These are phyloP conservation scores for Fusarium pilosicola DNA, from an alignment of 2,329 filamentous ascomycete species.

Conservation along the genomic window DNA sequence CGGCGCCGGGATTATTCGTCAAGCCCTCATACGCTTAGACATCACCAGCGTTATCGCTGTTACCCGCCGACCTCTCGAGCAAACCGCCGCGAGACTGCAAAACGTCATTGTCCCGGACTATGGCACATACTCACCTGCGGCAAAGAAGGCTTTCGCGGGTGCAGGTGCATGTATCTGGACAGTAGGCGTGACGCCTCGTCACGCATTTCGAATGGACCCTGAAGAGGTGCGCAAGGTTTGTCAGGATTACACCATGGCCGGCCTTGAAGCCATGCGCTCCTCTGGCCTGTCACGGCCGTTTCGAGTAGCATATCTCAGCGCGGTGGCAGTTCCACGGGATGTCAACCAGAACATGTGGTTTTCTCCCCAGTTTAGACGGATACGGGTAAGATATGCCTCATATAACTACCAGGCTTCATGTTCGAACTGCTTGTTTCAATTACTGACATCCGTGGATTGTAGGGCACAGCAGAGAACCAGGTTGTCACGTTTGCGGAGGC, in stretches of 20 bases:
- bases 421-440: accelerated
- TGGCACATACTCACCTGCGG: neutral
- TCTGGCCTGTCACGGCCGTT: neutral
- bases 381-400: neutral
- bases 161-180: neutral
- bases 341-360: neutral
- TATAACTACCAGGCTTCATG: accelerated
- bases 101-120: neutral
- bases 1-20: neutral
- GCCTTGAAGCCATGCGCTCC: neutral
- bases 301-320: neutral
- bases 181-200: neutral
- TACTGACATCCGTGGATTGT: neutral
- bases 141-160: neutral
- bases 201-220: neutral
- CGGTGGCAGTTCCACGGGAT: neutral
- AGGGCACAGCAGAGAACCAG: neutral
- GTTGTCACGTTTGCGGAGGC: neutral
- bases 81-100: neutral
- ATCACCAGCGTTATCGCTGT: neutral
- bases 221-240: neutral
- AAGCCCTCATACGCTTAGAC: neutral
- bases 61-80: neutral
- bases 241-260: neutral
- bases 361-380: neutral